phyloP scores from a whole-genome alignment of 192 early-diverging fungal genomes.

The Fimicolochytrium jonesii region DNA sequence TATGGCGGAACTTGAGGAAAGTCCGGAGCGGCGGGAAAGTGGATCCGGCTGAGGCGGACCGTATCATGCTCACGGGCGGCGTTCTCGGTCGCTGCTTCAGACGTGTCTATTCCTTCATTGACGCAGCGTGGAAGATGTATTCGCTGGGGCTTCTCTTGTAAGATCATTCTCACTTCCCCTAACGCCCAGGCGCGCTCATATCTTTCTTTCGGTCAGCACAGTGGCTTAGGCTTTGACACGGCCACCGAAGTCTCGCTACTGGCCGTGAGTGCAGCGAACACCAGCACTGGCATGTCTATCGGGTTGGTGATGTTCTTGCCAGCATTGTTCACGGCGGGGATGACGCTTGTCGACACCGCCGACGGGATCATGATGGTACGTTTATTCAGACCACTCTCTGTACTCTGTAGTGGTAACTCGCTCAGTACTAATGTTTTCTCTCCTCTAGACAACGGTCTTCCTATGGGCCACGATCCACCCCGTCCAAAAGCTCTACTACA shows the following conservation, averaged over 20 bases:
- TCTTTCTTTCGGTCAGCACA: slow-evolving; percentile 38
- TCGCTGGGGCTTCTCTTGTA: slow-evolving; percentile 24
- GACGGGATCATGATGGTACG: slow-evolving; percentile 63
- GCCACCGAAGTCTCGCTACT: slow-evolving; percentile 62
- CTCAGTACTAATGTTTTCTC: not conserved
- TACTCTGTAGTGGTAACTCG: not conserved
- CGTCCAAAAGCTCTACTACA: slow-evolving; percentile 59
- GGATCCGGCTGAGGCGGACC: not conserved
- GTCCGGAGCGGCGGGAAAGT: slow-evolving; percentile 2
- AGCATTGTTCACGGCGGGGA: slow-evolving; percentile 61
- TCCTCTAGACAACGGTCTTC: slow-evolving; percentile 42
- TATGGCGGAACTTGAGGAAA: slow-evolving; percentile 22
- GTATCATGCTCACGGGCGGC: not conserved
- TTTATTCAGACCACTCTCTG: not conserved
- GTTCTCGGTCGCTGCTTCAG: slow-evolving; percentile 2
- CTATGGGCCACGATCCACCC: slow-evolving; percentile 61
- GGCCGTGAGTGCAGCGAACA: slow-evolving; percentile 53
- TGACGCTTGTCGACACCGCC: slow-evolving; percentile 64
- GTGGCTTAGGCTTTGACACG: slow-evolving; percentile 73
- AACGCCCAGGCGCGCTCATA: slow-evolving; percentile 1
- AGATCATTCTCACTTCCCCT: not conserved
- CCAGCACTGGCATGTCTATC: slow-evolving; percentile 39
- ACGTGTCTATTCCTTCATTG: slow-evolving; percentile 9
- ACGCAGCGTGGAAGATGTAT: slow-evolving; percentile 64
- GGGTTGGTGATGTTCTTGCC: slow-evolving; percentile 58